These are phyloP conservation scores for Hyphodiscus hymeniophilus DNA, from an alignment of 495 filamentous ascomycete species.

Conservation along the genomic window DNA sequence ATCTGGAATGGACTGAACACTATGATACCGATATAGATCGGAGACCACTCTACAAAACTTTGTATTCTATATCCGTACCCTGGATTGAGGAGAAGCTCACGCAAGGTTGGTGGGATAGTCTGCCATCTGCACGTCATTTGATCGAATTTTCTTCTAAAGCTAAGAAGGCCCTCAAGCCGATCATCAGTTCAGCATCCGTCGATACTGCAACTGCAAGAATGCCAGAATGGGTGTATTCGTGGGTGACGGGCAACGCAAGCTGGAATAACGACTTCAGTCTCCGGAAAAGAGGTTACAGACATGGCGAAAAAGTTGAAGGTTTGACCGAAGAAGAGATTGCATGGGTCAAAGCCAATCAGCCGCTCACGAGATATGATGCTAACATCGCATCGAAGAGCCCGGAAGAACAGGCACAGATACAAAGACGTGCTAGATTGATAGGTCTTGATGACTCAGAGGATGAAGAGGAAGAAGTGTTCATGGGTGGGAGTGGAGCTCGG, in stretches of 20 bases:
- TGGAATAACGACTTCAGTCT: not conserved
- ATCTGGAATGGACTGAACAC: not conserved
- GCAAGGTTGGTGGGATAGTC: slow-evolving; percentile 1
- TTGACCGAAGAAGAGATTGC: not conserved
- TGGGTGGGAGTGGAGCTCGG: no score
- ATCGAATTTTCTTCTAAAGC: not conserved
- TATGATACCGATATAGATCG: not conserved
- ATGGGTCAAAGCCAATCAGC: not conserved
- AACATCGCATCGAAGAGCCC: no score
- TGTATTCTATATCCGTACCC: not conserved
- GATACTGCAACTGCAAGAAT: not conserved
- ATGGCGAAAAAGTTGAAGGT: not conserved
- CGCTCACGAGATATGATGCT: not conserved
- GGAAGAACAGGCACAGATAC: not conserved
- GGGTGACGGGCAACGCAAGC: not conserved
- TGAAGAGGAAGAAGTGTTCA: not conserved
- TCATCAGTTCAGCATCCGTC: no score
- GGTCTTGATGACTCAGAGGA: not conserved
- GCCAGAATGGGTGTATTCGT: not conserved
- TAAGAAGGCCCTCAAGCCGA: slow-evolving; percentile 2
- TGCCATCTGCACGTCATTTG: not conserved
- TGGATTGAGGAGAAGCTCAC: slow-evolving; percentile 3
- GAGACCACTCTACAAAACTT: slow-evolving; percentile 6
- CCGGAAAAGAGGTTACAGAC: not conserved
- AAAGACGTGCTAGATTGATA: not conserved